Conservation (phyloP, 2,329 filamentous ascomycete species). For the Talaromyces sp. region DNA sequence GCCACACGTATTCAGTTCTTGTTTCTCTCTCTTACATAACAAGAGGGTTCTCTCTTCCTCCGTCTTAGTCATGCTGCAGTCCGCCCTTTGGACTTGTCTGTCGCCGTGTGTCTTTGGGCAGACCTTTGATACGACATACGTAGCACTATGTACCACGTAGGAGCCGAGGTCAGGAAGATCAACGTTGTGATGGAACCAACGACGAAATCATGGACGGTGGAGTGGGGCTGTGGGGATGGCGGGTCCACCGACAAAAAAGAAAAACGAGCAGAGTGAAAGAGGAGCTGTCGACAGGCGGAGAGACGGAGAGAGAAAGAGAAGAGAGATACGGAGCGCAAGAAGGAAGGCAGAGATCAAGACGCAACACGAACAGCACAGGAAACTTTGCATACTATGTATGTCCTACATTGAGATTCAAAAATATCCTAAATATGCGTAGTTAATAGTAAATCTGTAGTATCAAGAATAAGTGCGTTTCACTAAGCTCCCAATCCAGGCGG, state of each 20-base stretch:
- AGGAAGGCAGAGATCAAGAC: neutral
- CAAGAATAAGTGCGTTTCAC: neutral
- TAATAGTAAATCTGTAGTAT: too few relatives aligned
- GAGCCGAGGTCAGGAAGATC: neutral
- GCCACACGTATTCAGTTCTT: neutral
- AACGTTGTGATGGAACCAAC: neutral
- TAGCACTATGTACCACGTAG: too few relatives aligned
- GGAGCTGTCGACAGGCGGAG: neutral
- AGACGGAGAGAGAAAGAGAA: neutral
- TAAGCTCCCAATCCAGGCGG: neutral
- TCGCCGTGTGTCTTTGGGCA: neutral
- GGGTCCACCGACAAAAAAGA: neutral
- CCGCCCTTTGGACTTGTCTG: neutral
- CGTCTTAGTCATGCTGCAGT: slow-evolving; percentile 5
- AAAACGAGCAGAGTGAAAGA: neutral
- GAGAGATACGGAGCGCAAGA: neutral
- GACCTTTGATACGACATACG: neutral
- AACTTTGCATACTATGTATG: too few relatives aligned
- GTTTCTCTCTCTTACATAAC: too few relatives aligned
- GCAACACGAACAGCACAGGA: neutral
- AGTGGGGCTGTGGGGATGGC: slow-evolving; percentile 2
- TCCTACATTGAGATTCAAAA: too few relatives aligned
- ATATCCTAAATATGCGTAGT: too few relatives aligned
- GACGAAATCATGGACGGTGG: neutral
- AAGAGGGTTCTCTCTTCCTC: too few relatives aligned